phyloP scores from a whole-genome alignment of 1,139 yeast species.

The Candida labiduridarum region DNA sequence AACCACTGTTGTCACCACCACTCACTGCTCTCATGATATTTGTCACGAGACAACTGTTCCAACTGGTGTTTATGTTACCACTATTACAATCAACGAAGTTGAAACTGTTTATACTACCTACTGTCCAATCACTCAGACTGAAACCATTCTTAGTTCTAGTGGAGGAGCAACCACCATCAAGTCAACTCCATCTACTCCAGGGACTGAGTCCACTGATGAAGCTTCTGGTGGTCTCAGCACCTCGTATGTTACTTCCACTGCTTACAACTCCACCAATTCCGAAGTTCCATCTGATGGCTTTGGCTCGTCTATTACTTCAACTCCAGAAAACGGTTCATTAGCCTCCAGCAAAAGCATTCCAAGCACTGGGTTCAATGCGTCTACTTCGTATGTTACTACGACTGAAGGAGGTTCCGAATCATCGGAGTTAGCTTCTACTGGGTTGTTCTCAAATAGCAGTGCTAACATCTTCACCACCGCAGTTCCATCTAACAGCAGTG shows the following conservation, averaged over 20 bases:
- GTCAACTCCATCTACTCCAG: constrained; percentile 3
- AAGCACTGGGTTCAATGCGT: neutral
- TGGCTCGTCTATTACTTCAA: neutral
- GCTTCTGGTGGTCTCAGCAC: neutral
- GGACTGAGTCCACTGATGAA: neutral
- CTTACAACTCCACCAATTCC: neutral
- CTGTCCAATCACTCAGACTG: constrained; percentile 21
- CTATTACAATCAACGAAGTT: constrained; percentile 29
- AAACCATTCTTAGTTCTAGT: neutral
- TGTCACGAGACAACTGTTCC: constrained; percentile 33
- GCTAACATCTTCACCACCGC: too few species aligned
- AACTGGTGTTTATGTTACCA: constrained; percentile 29
- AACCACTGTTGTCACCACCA: constrained; percentile 40
- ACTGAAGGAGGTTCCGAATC: neutral
- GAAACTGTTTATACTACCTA: constrained; percentile 20
- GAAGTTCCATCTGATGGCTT: neutral
- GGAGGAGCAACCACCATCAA: constrained; percentile 2
- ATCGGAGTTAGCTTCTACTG: neutral
- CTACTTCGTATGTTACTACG: neutral
- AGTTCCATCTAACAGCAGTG: too few species aligned
- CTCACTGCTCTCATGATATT: constrained; percentile 44
- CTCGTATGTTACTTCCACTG: neutral
- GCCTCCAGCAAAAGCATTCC: neutral
- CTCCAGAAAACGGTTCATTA: neutral
- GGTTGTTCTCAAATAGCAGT: too few species aligned